A percentile compares a stretch with the other conserved stretches of the same genome.
phyloP scores from a whole-genome alignment of 2,329 filamentous ascomycete species.

The Xylariaceae sp. region DNA sequence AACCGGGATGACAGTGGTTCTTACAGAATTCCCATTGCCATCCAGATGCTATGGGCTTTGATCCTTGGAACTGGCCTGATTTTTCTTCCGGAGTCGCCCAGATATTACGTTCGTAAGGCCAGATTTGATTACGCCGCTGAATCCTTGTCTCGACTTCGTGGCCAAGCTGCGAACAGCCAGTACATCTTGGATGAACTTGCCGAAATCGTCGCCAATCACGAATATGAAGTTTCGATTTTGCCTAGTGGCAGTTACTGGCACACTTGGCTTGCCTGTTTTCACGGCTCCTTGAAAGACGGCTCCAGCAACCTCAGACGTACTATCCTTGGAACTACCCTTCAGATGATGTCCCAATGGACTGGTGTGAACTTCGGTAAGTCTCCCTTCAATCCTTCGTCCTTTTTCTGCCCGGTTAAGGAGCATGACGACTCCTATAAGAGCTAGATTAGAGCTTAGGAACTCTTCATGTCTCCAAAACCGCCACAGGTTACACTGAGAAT shows the following conservation, averaged over 20 bases:
- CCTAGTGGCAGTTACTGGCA: conserved; percentile 61
- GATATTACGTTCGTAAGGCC: conserved; percentile 79
- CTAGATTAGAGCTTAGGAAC: too few relatives aligned
- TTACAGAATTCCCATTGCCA: conserved; percentile 75
- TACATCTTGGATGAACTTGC: conserved; percentile 75
- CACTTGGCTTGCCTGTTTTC: conserved; percentile 67
- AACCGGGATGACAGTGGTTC: conserved; percentile 57
- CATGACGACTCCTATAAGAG: too few relatives aligned
- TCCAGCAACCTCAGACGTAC: conserved; percentile 68
- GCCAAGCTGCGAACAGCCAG: conserved; percentile 66
- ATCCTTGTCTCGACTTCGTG: conserved; percentile 65
- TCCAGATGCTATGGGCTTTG: conserved; percentile 78
- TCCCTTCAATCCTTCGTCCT: not conserved
- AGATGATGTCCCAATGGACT: conserved; percentile 81
- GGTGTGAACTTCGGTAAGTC: conserved; percentile 67
- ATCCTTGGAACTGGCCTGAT: conserved; percentile 70
- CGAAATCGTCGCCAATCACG: conserved; percentile 85
- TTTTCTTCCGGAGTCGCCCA: conserved; percentile 77
- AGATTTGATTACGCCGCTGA: conserved; percentile 60
- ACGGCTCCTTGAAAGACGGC: conserved; percentile 55
- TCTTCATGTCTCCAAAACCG: not conserved
- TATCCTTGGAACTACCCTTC: conserved; percentile 66
- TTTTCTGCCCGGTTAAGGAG: too few relatives aligned
- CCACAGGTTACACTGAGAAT: not conserved
- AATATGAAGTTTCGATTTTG: conserved; percentile 71